Evolutionary conservation across 2,329 filamentous ascomycete species (phyloP).

Genomic region (Bipolaris bicolor): DNA sequence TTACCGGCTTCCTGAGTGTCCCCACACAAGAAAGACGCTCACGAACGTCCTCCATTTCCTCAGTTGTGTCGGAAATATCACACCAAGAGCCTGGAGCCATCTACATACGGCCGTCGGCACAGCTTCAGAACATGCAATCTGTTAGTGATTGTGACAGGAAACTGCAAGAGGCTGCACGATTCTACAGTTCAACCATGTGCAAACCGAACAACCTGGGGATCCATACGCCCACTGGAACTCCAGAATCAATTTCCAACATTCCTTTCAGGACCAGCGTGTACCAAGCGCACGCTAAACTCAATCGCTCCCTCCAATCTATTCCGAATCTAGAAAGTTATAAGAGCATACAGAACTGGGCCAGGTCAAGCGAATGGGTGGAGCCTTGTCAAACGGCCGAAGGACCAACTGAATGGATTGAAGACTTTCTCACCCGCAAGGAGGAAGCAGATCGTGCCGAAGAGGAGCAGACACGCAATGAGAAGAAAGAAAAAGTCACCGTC

Average conservation of each 20-base stretch:
- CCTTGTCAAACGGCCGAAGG: slow-evolving; percentile 1
- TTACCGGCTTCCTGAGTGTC: background rate
- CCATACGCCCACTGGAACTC: slow-evolving; percentile 4
- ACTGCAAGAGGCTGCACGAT: background rate
- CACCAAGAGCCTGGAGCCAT: slow-evolving; percentile 12
- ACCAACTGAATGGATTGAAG: slow-evolving; percentile 17
- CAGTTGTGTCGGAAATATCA: slow-evolving; percentile 6
- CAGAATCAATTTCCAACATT: slow-evolving; percentile 10
- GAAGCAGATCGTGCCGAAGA: slow-evolving; percentile 9
- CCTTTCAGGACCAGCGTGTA: background rate
- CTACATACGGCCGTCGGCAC: slow-evolving; percentile 10
- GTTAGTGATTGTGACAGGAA: slow-evolving; percentile 6
- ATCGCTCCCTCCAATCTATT: background rate
- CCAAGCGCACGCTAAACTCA: slow-evolving; percentile 8
- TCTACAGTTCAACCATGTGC: background rate
- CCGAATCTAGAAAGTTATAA: background rate
- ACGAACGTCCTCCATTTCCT: slow-evolving; percentile 12
- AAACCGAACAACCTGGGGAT: background rate
- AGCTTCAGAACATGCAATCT: slow-evolving; percentile 18
- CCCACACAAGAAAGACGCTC: slow-evolving; percentile 2
- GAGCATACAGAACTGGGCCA: slow-evolving; percentile 5
- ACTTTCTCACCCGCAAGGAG: slow-evolving; percentile 11
- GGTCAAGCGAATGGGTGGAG: slow-evolving; percentile 11
- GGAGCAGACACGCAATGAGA: background rate
- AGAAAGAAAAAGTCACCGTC: slow-evolving; percentile 2